Base-by-base conservation (phyloP, 2,329 filamentous ascomycete species). In the Purpureocillium takamizusanense region DNA sequence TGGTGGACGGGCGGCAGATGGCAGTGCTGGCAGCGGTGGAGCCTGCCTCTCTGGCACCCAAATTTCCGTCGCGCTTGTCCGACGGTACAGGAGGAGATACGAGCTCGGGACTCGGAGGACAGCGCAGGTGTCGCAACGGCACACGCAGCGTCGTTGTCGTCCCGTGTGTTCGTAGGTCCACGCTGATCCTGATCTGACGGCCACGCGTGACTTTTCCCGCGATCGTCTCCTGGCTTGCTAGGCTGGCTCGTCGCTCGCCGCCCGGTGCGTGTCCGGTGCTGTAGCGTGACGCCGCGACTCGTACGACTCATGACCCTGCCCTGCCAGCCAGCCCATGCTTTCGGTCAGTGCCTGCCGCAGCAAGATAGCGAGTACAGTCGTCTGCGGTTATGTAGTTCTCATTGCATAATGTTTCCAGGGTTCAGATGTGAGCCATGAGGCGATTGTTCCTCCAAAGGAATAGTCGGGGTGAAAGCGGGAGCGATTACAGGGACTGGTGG, bases 1-100 rank as follows among this genome's bases (percentile, higher is more conserved):
- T 14, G 18, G 33, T 34, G 33, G 21, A 23, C n/a, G 33, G 33
- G 15, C 33, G 21, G 33, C 14, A 35, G 33, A 35, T 35, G 33
- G 15, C 33, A n/a, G n/a, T n/a, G 18, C 33, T 21, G 23, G 27
- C 13, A 3, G 23, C 25, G 34, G 15, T 16, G 31, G 14, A 32
- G 13, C 29, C 8, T 31, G 29, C 13, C 29, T n/a, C n/a, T 13
- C 28, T 14, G 25, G 23, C n/a, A 30, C 21, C n/a, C n/a, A 27
- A 29, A 25, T 28, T 17, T 7, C 6, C 28, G 12, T n/a, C n/a
- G n/a, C n/a, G 15, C n/a, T 17, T 32, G 14, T 36, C 15, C 18
- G 34, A 14, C 17, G 12, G 28, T 6, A 30, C 7, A 14, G 13
- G 28, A 30, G 28, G 28, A 30, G 28, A 30, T 30, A 30, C 28